Evolutionary conservation across 1,284 basidiomycete species (phyloP), one percentile per base, ranked within the genome.

Genomic region (Ustilago nuda): DNA sequence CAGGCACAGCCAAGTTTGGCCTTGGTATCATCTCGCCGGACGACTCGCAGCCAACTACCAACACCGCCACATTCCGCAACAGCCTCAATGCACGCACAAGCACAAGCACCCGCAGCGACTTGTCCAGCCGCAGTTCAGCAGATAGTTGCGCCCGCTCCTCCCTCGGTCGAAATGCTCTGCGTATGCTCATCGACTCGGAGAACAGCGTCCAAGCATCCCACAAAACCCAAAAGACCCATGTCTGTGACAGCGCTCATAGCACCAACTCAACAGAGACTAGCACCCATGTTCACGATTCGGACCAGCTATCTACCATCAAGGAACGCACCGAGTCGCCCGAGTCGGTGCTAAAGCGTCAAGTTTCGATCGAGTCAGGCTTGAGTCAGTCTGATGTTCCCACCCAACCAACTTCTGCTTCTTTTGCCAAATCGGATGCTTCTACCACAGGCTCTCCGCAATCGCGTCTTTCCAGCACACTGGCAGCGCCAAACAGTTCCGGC

Each of bases 161-260:
- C 2, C 64, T 61, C 12, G 64, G 48, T 50, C 64, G 66, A 36
- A 66, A 76, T 45, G 50, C 51, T 15, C 27, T 67, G 11, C 61
- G 54, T 43, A 64, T 56, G 55, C 41, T 57, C 9, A 33, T 36
- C 46, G 73, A 76, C 12, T 37, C 62, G 3, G 66, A 75, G 19
- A 46, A 56, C 3, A 39, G 39, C 41, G 36, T 43, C 35, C 56
- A 59, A 8, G 15, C 39, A 9, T 70, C 62, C 17, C 58, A 37
- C 58, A 76, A 65, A 51, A 58, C 55, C 8, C 54, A 46, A 3
- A 53, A 54, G 30, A 63, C 66, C 2, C 50, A 53, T 19, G 23
- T 71, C 41, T 73, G 75, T 64, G 75, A 77, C 39, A 70, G 75
- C 67, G 75, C 56, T 3, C 67, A 68, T 50, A 77, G 75, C 65